A percentile compares a stretch with the other conserved stretches of the same genome.
phyloP scores from a whole-genome alignment of 768 basidiomycete species.

The Russula emetica region DNA sequence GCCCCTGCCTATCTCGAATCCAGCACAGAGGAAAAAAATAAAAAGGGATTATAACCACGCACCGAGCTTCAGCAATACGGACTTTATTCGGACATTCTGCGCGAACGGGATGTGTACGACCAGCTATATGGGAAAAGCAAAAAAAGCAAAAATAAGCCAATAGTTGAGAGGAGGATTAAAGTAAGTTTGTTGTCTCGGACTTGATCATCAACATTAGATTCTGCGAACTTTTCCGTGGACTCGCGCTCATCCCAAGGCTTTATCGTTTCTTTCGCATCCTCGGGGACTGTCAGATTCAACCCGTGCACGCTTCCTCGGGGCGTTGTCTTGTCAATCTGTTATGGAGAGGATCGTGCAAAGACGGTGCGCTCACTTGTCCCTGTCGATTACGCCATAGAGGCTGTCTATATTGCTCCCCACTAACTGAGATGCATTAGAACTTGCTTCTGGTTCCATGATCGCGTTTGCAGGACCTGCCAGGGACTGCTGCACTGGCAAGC shows the following conservation, averaged over 20 bases:
- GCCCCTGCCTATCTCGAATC: constrained; percentile 56
- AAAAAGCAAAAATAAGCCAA: neutral
- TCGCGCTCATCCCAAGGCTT: constrained; percentile 82
- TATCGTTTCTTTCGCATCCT: constrained; percentile 69
- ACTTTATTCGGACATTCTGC: constrained; percentile 70
- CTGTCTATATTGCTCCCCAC: constrained; percentile 50
- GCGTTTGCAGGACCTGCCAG: neutral
- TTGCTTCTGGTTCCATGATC: constrained; percentile 27
- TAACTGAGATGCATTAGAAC: constrained; percentile 45
- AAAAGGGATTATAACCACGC: constrained; percentile 14
- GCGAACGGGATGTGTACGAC: constrained; percentile 80
- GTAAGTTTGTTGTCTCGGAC: constrained; percentile 37
- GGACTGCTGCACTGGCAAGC: neutral
- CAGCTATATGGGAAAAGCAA: constrained; percentile 49
- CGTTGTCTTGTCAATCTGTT: constrained; percentile 14
- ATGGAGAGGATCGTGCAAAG: constrained; percentile 3
- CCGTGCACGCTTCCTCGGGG: constrained; percentile 61
- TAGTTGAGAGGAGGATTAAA: neutral
- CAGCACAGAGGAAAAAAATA: constrained; percentile 3
- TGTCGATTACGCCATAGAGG: constrained; percentile 57
- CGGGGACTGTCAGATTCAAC: constrained; percentile 74
- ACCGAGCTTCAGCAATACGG: constrained; percentile 76
- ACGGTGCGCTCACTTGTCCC: constrained; percentile 44
- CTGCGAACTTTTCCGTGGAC: constrained; percentile 56
- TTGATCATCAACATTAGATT: constrained; percentile 85